Conservation (phyloP, 169 alveolate species). For the Plasmodium gonderi region DNA sequence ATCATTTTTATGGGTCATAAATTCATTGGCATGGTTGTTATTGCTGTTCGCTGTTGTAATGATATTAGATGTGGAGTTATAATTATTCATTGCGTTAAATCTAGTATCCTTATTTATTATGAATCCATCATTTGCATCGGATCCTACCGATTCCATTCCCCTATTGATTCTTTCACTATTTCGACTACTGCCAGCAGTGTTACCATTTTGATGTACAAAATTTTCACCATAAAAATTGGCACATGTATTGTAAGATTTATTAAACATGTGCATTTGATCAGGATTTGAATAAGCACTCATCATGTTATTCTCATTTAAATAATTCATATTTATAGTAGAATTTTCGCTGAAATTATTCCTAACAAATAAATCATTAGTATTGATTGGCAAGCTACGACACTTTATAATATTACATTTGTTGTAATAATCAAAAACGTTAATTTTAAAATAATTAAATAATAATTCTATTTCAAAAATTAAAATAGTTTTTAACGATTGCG, state of each 20-base stretch:
- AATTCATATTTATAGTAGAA: background rate
- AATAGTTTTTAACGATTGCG: constrained; percentile 85
- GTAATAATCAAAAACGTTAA: constrained; percentile 76
- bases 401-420: constrained; percentile 73
- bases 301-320: constrained; percentile 8
- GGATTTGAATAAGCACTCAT: background rate
- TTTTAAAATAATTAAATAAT: constrained; percentile 84
- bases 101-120: constrained; percentile 32
- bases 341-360: constrained; percentile 37
- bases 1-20: constrained; percentile 1
- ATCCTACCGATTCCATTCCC: background rate
- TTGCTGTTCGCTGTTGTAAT: background rate
- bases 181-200: background rate
- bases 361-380: constrained; percentile 52
- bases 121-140: background rate
- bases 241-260: constrained; percentile 21
- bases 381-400: constrained; percentile 48
- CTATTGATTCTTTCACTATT: constrained; percentile 14
- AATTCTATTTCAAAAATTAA: constrained; percentile 90
- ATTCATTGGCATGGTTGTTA: constrained; percentile 12
- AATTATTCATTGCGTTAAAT: constrained; percentile 32
- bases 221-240: constrained; percentile 50
- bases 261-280: constrained; percentile 6
- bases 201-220: constrained; percentile 12
- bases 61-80: background rate